A percentile compares a stretch with the other conserved stretches of the same genome.
These are phyloP conservation scores for Isoetes taiwanensis DNA, from an alignment of 75 land plant genomes.

Conservation along the genomic window DNA sequence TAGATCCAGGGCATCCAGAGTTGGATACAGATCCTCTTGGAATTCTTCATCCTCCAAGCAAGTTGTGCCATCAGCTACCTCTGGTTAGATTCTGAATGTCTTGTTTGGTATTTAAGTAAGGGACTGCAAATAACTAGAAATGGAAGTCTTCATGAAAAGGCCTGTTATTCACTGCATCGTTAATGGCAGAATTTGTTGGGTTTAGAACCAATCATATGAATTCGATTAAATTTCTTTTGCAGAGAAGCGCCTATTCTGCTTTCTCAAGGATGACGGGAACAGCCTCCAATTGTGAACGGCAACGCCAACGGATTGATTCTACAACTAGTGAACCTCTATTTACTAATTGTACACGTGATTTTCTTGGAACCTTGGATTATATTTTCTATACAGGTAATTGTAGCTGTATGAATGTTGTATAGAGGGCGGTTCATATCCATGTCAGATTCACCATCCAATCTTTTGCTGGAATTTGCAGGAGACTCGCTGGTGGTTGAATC, in stretches of 20 bases:
- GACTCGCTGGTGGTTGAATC: conserved; percentile 11
- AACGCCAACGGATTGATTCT: conserved; percentile 63
- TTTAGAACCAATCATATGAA: too few relatives aligned
- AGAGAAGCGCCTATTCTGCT: conserved; percentile 97
- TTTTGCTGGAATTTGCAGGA: conserved; percentile 8
- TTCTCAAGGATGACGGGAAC: conserved; percentile 42
- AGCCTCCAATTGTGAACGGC: conserved; percentile 31
- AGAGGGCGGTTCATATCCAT: too few relatives aligned
- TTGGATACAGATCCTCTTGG: conserved; percentile 72
- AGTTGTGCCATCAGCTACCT: conserved; percentile 65
- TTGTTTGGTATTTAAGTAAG: neutral
- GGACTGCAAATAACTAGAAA: neutral
- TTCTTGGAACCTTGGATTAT: conserved; percentile 90
- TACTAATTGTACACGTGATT: conserved; percentile 90
- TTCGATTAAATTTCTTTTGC: conserved; percentile 4
- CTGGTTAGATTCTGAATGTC: conserved; percentile 34
- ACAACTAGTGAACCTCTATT: conserved; percentile 77
- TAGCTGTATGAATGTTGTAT: too few relatives aligned
- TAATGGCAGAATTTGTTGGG: too few relatives aligned
- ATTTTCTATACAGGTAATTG: conserved; percentile 82
- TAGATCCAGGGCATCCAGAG: conserved; percentile 71
- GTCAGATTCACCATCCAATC: neutral
- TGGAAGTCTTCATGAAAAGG: neutral
- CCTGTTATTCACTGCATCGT: neutral
- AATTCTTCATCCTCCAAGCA: conserved; percentile 66